These are phyloP conservation scores for Claviceps paspali DNA, from an alignment of 2,329 filamentous ascomycete genomes.

Conservation along the genomic window DNA sequence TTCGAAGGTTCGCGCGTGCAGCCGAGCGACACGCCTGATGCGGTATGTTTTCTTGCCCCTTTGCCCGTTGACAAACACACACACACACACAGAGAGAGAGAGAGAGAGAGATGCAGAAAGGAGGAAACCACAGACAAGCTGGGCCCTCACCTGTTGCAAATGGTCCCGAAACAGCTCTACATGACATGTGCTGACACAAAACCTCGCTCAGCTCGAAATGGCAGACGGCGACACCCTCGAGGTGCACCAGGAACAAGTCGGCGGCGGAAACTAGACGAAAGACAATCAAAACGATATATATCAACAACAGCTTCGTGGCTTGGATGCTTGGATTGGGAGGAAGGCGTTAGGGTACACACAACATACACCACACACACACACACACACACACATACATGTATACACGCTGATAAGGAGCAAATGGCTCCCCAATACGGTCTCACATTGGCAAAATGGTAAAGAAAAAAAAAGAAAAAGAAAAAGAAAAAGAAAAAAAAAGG, in stretches of 20 bases:
- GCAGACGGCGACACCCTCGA: conserved; percentile 88
- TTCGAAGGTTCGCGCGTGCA: conserved; percentile 94
- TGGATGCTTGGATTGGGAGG: conserved; percentile 3
- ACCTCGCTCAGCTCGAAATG: conserved; percentile 74
- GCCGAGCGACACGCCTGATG: conserved; percentile 76
- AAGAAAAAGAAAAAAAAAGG: not conserved
- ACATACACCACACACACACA: not conserved
- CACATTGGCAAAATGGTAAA: not conserved
- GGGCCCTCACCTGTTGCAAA: too few relatives aligned
- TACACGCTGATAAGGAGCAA: too few relatives aligned
- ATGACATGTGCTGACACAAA: too few relatives aligned
- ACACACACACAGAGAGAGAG: too few relatives aligned
- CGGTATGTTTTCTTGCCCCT: too few relatives aligned
- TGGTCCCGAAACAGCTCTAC: too few relatives aligned
- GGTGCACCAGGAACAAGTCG: conserved; percentile 96
- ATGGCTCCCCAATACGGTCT: too few relatives aligned
- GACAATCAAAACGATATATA: not conserved
- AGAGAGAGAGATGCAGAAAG: too few relatives aligned
- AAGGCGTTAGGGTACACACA: conserved; percentile 6
- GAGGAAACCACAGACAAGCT: too few relatives aligned
- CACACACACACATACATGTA: not conserved
- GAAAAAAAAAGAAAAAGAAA: not conserved
- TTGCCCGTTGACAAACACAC: too few relatives aligned
- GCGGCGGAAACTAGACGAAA: conserved; percentile 35
- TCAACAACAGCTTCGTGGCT: not conserved